These are phyloP conservation scores for Westerdykella aurantiaca DNA, from an alignment of 2,329 filamentous ascomycete species.

Conservation along the genomic window DNA sequence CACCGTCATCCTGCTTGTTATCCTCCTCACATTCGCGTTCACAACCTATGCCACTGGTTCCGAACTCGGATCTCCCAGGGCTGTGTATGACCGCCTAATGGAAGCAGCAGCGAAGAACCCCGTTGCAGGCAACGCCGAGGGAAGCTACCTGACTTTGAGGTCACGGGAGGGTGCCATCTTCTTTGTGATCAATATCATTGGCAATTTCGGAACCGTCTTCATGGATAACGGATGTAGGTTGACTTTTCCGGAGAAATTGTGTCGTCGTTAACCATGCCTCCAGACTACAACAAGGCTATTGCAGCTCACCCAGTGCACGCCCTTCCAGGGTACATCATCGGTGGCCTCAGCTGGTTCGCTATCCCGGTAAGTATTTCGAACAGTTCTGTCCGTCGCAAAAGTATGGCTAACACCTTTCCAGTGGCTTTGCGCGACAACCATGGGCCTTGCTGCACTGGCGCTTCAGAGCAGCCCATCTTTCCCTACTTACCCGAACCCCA, in stretches of 20 bases:
- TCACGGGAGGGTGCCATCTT: constrained; percentile 77
- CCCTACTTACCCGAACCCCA: constrained; percentile 38
- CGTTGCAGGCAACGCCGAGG: constrained; percentile 67
- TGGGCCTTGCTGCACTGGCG: constrained; percentile 43
- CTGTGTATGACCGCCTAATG: constrained; percentile 72
- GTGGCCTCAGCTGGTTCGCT: constrained; percentile 44
- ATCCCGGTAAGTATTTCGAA: constrained; percentile 36
- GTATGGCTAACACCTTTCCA: constrained; percentile 5
- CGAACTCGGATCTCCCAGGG: constrained; percentile 65
- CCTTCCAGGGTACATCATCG: constrained; percentile 60
- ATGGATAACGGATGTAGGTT: constrained; percentile 79
- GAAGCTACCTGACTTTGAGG: constrained; percentile 84
- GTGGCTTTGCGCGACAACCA: constrained; percentile 44
- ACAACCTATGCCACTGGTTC: constrained; percentile 71
- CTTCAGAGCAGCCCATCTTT: constrained; percentile 38
- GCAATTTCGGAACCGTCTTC: constrained; percentile 79
- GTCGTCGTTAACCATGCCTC: constrained; percentile 2
- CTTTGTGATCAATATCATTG: constrained; percentile 84
- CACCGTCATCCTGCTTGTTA: constrained; percentile 74
- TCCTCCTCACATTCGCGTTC: constrained; percentile 79
- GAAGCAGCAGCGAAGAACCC: constrained; percentile 63
- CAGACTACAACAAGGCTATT: constrained; percentile 78
- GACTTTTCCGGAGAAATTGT: neutral
- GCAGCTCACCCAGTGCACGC: constrained; percentile 79
- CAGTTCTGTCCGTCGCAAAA: constrained; percentile 8